These are phyloP conservation scores for Trametes cinnabarina DNA, from an alignment of 768 basidiomycete genomes.

Conservation along the genomic window DNA sequence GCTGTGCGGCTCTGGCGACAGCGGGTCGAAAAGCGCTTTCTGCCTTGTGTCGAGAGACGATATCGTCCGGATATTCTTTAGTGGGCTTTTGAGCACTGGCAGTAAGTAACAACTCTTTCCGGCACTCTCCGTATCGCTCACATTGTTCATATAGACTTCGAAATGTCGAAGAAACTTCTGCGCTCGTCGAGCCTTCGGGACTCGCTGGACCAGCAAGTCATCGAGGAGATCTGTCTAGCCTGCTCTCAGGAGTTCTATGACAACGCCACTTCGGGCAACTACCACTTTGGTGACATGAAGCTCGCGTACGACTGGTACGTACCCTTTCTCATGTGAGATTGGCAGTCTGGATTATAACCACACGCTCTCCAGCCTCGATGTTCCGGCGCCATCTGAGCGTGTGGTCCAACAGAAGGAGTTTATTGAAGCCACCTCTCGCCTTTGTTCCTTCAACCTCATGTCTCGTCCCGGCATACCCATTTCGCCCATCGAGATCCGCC, in stretches of 20 bases:
- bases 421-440: constrained; percentile 95
- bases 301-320: constrained; percentile 91
- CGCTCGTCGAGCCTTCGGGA: constrained; percentile 45
- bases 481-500: constrained; percentile 89
- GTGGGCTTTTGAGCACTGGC: constrained; percentile 81
- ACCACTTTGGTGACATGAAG: constrained; percentile 94
- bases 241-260: constrained; percentile 92
- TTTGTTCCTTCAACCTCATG: constrained; percentile 87
- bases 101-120: constrained; percentile 53
- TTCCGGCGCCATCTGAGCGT: constrained; percentile 61
- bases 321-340: background rate
- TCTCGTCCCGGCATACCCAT: constrained; percentile 75
- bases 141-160: constrained; percentile 48
- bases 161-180: constrained; percentile 64
- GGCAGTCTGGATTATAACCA: constrained; percentile 1
- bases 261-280: constrained; percentile 89
- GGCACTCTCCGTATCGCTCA: background rate
- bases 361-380: constrained; percentile 57
- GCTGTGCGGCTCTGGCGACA: constrained; percentile 62
- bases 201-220: constrained; percentile 43
- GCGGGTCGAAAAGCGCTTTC: constrained; percentile 71
- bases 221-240: constrained; percentile 79
- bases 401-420: constrained; percentile 79
- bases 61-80: constrained; percentile 78
- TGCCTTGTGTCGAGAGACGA: constrained; percentile 71